Evolutionary conservation across 176 grass and related monocot genomes (phyloP), one percentile per base, ranked within the genome.

Genomic region (Thinopyrum elongatum): DNA sequence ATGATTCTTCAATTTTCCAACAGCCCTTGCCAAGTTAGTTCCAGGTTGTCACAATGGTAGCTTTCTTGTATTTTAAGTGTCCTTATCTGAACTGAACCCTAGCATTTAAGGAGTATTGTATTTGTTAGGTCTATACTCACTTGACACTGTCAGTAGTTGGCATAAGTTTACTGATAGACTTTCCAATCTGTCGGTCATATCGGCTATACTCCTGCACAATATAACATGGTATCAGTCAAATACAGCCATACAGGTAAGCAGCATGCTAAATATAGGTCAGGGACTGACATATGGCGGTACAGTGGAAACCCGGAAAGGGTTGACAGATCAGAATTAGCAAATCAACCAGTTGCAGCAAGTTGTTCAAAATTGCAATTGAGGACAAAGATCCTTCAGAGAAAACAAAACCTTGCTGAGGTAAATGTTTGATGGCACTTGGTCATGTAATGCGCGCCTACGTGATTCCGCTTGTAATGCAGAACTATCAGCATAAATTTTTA

Each of bases 391-490:
- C 16, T 80, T 76, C 65, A 80, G 46, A 84, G 46, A 84, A 74
- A 86, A 60, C 62, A 80, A 75, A 44, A 94, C 97, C 97, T 98
- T 98, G 19, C 81, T 59, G 57, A 82, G 76, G 84, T 76, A 74
- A 74, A 76, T 62, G 64, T 74, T 98, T 57, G 88, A 89, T 25
- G 86, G 86, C 35, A 95, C 89, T 89, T 94, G 92, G 82, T 87
- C 89, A 75, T 87, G 84, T 78, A 95, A 87, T 83, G 80, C 93
- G n/a, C 77, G 70, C 79, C 86, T 94, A 35, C 70, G 86, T 47
- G 84, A 89, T 84, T 98, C 97, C n/a, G 90, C 64, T 86, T 91
- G 87, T 84, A 95, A 82, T 35, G 92, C 97, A 53, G 74, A 89
- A 86, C 79, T 86, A 91, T 84, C 76, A 33, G 86, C 94, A 94